A percentile compares a stretch with the other conserved stretches of the same genome.
These are phyloP conservation scores for Pythium phragmiticola DNA, from an alignment of 352 stramenopile species.

Conservation along the genomic window DNA sequence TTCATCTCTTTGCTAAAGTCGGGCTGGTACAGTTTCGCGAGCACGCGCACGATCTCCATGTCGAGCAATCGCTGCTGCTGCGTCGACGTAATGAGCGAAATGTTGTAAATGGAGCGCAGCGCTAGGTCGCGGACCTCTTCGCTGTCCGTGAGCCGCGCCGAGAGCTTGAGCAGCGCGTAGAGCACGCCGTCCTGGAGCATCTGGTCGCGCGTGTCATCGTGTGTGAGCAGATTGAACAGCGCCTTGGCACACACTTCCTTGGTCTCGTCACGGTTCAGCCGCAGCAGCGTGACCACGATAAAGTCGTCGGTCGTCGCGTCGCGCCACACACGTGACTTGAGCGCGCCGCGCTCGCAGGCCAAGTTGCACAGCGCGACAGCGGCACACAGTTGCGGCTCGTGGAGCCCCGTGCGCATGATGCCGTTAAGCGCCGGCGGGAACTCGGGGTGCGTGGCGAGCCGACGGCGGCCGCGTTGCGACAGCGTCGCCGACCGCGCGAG, in stretches of 20 bases:
- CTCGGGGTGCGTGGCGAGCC: constrained; percentile 48
- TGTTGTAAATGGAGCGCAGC: constrained; percentile 76
- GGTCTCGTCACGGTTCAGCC: constrained; percentile 78
- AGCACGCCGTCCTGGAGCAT: constrained; percentile 77
- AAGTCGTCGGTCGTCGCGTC: constrained; percentile 81
- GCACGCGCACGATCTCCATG: constrained; percentile 76
- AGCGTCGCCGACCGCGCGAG: constrained; percentile 63
- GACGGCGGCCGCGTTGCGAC: constrained; percentile 37
- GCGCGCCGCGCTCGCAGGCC: constrained; percentile 46
- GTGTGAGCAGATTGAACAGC: constrained; percentile 84
- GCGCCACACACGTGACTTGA: constrained; percentile 46
- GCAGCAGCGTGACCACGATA: constrained; percentile 84
- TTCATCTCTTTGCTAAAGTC: constrained; percentile 80
- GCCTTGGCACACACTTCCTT: constrained; percentile 83
- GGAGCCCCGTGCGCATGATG: constrained; percentile 83
- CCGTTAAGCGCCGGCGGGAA: constrained; percentile 70
- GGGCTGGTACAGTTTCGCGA: constrained; percentile 76
- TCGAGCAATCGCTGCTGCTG: constrained; percentile 61
- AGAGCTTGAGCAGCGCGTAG: constrained; percentile 85
- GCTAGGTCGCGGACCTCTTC: constrained; percentile 73
- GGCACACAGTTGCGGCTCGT: constrained; percentile 82
- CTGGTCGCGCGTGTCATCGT: constrained; percentile 71
- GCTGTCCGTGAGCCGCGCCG: constrained; percentile 55
- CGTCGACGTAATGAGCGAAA: constrained; percentile 47
- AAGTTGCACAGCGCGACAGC: constrained; percentile 87